A percentile compares a stretch with the other conserved stretches of the same genome.
Evolutionary conservation across 805 yeast genomes (phyloP).

Genomic region (Dipodascus albidus): DNA sequence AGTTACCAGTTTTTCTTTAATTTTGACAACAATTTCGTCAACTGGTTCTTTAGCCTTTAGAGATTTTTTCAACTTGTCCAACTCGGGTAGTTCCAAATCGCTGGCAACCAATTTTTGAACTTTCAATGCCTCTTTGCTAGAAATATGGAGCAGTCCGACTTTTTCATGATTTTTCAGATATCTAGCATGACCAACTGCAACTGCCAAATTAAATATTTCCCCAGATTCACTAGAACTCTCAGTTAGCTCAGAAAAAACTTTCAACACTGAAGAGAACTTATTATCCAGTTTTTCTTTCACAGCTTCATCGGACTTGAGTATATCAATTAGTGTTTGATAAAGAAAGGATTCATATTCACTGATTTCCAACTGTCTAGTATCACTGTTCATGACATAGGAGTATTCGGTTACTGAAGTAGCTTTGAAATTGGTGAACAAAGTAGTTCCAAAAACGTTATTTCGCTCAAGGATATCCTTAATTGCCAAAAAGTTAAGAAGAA

Average conservation of each 20-base stretch:
- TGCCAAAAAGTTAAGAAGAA: neutral
- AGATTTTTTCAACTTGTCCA: neutral
- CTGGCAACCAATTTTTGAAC: neutral
- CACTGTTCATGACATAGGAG: neutral
- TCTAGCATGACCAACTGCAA: neutral
- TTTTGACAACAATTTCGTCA: neutral
- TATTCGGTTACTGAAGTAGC: neutral
- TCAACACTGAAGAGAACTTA: neutral
- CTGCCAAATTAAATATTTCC: neutral
- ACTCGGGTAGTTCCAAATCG: neutral
- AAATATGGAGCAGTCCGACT: neutral
- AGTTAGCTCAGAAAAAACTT: neutral
- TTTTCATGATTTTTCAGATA: neutral
- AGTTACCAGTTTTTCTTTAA: neutral
- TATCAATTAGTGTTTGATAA: neutral
- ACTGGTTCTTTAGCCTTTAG: neutral
- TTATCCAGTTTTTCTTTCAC: neutral
- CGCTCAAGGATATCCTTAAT: neutral
- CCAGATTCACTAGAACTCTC: neutral
- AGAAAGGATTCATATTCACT: neutral
- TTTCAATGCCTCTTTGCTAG: neutral
- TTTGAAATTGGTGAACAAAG: neutral
- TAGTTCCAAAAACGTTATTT: neutral
- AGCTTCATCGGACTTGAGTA: neutral
- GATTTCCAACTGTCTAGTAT: neutral